phyloP scores from a whole-genome alignment of 179 eudicot genomes.

The Kewa caespitosa region DNA sequence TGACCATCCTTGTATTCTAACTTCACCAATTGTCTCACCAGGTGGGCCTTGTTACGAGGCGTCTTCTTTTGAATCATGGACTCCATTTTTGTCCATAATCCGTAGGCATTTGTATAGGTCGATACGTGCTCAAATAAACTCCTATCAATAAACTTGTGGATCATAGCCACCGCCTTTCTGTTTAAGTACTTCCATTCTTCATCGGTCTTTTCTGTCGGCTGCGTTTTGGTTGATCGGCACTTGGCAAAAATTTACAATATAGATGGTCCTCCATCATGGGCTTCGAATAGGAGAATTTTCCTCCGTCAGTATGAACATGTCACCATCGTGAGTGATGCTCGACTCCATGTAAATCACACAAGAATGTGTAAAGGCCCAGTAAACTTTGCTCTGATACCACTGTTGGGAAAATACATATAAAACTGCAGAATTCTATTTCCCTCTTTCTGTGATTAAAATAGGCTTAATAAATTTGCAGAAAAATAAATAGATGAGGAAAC shows the following conservation, averaged over 20 bases:
- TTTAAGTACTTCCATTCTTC: not conserved
- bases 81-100: not conserved
- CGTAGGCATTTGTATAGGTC: not conserved
- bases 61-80: constrained; percentile 8
- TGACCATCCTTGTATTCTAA: not conserved
- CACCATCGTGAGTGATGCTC: not conserved
- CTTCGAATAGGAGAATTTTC: not conserved
- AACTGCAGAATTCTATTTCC: not conserved
- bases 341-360: not conserved
- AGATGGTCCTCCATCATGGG: not conserved
- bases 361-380: not conserved
- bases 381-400: not conserved
- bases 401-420: not conserved
- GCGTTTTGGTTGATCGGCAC: not conserved
- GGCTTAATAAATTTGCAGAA: not conserved
- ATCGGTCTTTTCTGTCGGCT: not conserved
- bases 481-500: not conserved
- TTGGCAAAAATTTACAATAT: not conserved
- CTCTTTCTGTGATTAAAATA: not conserved
- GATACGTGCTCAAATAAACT: not conserved
- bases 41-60: not conserved
- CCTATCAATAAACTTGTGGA: not conserved
- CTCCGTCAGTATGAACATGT: not conserved
- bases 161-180: not conserved
- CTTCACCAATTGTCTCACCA: not conserved